Base-by-base conservation (phyloP, 257 asterid genomes). In the Nicotiana noctiflora region DNA sequence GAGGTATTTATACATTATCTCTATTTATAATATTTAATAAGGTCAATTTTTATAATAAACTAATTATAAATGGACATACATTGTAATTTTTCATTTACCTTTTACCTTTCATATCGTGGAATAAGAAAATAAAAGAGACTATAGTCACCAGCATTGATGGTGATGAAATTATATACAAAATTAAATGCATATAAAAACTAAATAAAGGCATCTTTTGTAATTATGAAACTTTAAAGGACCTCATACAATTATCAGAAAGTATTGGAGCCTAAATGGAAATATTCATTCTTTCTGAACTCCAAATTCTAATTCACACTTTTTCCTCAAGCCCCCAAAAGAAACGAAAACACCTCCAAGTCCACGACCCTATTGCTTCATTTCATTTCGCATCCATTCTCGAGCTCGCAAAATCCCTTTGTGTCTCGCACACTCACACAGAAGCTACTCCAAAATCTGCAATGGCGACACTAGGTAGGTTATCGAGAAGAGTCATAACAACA, bases 401-500 rank as follows among this genome's bases (percentile, higher is more conserved):
- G 13, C 19, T 70, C 57, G 31, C 77, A 19, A 70, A 72, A 72
- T 25, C 25, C 79, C 61, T 49, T 0, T 72, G 49, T 51, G 49
- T 51, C 17, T 49, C 55, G 2, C 56, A 4, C 19, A 4, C 56
- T n/a, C 53, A 44, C 29, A n/a, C 17, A 59, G 11, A 21, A 44
- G 46, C 57, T 59, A 10, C 75, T 79, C 44, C 52, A n/a, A 79
- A 60, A 5, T 63, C 82, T 9, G 34, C 70, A 17, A 91, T 94
- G 98, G 94, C 97, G 72, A 82, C 94, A 3, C 86, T 91, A 8
- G 91, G 93, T 46, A 88, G 97, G 65, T 55, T 89, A 37, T 88
- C 95, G 10, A 77, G 97, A 83, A 86, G 96, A 77, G 79, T 89
- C 82, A 82, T 92, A 23, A 85, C 94, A 78, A 82, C 93, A 65